Conservation (phyloP, 208 protist genomes). For the Blechomonas ayalai region DNA sequence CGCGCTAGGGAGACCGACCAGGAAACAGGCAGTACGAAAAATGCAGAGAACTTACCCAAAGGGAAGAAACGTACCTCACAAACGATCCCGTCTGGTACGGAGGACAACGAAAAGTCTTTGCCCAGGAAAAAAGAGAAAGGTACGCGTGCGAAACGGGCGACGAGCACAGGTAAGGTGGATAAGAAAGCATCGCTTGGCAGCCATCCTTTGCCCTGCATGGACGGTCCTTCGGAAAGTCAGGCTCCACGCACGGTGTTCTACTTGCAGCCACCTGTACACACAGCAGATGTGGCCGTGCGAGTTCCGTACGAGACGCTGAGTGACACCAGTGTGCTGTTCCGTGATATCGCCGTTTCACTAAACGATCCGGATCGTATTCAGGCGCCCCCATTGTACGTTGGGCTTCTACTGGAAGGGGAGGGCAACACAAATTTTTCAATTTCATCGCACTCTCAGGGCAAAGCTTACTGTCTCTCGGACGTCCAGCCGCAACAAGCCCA, state of each 20-base stretch:
- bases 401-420: conserved; percentile 17
- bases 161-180: no score
- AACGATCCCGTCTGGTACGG: no score
- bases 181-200: no score
- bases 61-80: no score
- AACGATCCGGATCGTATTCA: conserved; percentile 81
- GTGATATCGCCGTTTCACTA: conserved; percentile 33
- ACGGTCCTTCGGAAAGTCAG: no score
- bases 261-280: conserved; percentile 9
- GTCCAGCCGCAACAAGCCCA: conserved; percentile 24
- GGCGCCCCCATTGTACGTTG: conserved; percentile 72
- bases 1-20: no score
- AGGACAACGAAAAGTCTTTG: no score
- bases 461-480: conserved; percentile 14
- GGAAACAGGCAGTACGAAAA: no score
- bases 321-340: conserved; percentile 30
- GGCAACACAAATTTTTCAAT: conserved; percentile 30
- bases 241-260: conserved; percentile 35
- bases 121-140: no score
- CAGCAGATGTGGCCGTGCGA: background rate
- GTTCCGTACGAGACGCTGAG: conserved; percentile 31
- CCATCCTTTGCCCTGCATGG: no score
- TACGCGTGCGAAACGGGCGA: no score
- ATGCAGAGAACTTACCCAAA: no score
- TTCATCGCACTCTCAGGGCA: conserved; percentile 23